Percentiles rank a stretch among this genome's conserved stretches.
These are phyloP conservation scores for Colletotrichum theobromicola DNA, from an alignment of 2,329 filamentous ascomycete species.

Conservation along the genomic window DNA sequence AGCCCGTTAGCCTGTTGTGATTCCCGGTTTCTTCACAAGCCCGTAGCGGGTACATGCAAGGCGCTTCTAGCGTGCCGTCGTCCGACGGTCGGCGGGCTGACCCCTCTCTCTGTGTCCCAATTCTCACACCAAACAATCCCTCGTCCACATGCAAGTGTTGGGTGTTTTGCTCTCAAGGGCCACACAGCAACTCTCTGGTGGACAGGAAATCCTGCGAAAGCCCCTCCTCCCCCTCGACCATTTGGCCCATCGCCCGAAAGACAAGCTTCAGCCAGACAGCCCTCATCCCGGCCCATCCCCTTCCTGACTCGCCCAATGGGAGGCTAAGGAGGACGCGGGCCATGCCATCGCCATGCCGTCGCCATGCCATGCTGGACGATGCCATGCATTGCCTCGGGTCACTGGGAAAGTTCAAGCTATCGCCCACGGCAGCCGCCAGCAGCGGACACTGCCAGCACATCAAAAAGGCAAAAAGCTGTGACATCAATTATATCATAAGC, in stretches of 20 bases:
- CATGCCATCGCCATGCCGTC: neutral
- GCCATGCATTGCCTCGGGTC: conserved; percentile 12
- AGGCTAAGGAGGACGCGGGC: neutral
- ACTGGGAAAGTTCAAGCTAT: neutral
- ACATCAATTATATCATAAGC: neutral
- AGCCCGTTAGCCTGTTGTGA: neutral
- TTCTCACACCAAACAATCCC: neutral
- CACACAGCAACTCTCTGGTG: neutral
- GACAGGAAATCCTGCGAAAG: neutral
- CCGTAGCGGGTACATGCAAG: neutral
- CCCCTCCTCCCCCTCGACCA: neutral
- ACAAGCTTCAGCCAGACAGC: conserved; percentile 18
- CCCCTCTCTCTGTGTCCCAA: neutral
- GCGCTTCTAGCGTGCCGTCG: conserved; percentile 16
- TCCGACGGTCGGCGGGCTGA: conserved; percentile 4
- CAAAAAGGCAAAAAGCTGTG: neutral
- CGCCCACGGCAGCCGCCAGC: neutral
- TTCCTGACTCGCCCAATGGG: conserved; percentile 4
- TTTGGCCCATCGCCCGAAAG: neutral
- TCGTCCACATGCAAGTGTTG: conserved; percentile 14
- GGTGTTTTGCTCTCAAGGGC: neutral
- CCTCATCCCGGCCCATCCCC: conserved; percentile 3
- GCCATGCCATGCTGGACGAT: neutral
- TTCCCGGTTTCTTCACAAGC: neutral
- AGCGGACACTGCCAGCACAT: neutral